Evolutionary conservation across 306 rosid genomes (phyloP).

Genomic region (Medicago arabica): DNA sequence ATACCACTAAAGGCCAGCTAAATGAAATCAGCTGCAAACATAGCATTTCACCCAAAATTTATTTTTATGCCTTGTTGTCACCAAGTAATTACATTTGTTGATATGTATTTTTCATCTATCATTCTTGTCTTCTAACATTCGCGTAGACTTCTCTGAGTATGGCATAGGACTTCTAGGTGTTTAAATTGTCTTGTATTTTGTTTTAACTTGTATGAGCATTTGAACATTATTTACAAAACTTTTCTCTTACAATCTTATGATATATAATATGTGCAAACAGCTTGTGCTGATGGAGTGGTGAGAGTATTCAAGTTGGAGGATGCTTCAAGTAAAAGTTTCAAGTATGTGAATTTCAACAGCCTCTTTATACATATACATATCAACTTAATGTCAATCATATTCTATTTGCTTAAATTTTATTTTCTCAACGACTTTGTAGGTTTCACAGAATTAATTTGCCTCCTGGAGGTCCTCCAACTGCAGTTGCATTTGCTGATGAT

Average conservation of each 20-base stretch:
- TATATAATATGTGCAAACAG: slow-evolving; percentile 54
- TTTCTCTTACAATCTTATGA: slow-evolving; percentile 23
- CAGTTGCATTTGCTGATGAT: slow-evolving; percentile 69
- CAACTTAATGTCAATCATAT: slow-evolving; percentile 35
- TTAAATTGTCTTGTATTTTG: slow-evolving; percentile 15
- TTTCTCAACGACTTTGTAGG: slow-evolving; percentile 59
- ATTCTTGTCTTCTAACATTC: slow-evolving; percentile 20
- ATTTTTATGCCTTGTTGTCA: slow-evolving; percentile 1
- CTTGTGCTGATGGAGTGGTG: slow-evolving; percentile 94
- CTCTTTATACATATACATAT: slow-evolving; percentile 23
- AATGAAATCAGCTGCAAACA: slow-evolving; percentile 14
- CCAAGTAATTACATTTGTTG: slow-evolving; percentile 13
- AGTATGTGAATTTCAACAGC: slow-evolving; percentile 59
- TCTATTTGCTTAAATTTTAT: slow-evolving; percentile 27
- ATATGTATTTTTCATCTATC: slow-evolving; percentile 23
- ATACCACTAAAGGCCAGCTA: neutral
- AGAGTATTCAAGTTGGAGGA: slow-evolving; percentile 95
- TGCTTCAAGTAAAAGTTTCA: slow-evolving; percentile 95
- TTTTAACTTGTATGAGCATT: slow-evolving; percentile 25
- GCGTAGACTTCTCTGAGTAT: slow-evolving; percentile 20
- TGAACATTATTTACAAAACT: slow-evolving; percentile 9
- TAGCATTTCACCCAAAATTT: neutral
- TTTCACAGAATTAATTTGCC: slow-evolving; percentile 85
- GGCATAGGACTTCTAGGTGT: slow-evolving; percentile 16
- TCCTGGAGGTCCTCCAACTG: slow-evolving; percentile 90